Evolutionary conservation across 345 rosid species (phyloP), one percentile per base, ranked within the genome.

Genomic region (Sisymbrium irio): DNA sequence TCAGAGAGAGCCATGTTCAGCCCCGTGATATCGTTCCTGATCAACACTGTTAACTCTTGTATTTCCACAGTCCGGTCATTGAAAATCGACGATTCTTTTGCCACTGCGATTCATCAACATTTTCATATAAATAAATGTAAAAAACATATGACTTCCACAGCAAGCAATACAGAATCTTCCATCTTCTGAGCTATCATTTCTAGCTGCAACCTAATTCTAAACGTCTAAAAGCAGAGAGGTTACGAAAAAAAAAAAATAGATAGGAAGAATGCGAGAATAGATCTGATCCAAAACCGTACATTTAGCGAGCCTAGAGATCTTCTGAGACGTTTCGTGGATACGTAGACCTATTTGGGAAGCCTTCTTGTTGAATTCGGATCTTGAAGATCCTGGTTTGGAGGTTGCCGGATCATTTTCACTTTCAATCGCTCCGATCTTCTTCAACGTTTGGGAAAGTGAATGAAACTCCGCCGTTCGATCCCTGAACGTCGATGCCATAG

Each of bases 401-500:
- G 82, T 15, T 40, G 78, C 19, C 1, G 64, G 62, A 57, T 60
- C 82, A 40, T 56, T 55, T 33, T 79, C 67, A 25, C 19, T 11
- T 32, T 61, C 79, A 70, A 72, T 40, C 60, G 89, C 88, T 67
- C 88, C 94, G 64, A 91, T 83, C 82, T 78, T 91, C 81, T 78
- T 86, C 73, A 94, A 76, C 0, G 95, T 86, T 59, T 88, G 83
- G 35, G 84, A 78, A 15, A 94, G 81, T 9, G 93, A 88, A 72
- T 82, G 82, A 79, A 94, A 91, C 89, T 94, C 96, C 39, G 78
- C 79, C 80, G 96, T 88, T 59, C 93, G 93, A 86, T 94, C 98
- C 28, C 96, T 63, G 78, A 58, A 88, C 4, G 86, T 58, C 13
- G 86, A 77, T 17, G 80, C 87, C 96, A 90, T 93, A 64, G 63